Evolutionary conservation across 2,329 filamentous ascomycete genomes (phyloP).

Genomic region (Penicillium sp.): DNA sequence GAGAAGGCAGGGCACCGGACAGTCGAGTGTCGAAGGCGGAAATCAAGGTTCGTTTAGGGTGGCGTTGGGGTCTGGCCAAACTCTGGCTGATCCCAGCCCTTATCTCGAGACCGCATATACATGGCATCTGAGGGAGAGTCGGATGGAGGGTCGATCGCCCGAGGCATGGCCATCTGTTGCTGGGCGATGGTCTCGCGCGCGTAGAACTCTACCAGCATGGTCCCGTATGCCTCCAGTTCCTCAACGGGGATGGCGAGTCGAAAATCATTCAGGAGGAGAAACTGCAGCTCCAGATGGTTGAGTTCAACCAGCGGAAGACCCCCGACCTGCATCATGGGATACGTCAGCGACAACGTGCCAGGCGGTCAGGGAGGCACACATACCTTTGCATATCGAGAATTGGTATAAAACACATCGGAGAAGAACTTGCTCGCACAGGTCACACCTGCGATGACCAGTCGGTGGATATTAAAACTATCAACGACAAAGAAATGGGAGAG

Average conservation of each 20-base stretch:
- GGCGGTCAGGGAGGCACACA: conserved; percentile 26
- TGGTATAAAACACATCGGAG: conserved; percentile 97
- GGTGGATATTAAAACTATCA: conserved; percentile 98
- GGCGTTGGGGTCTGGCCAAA: conserved; percentile 37
- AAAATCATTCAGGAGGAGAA: conserved; percentile 93
- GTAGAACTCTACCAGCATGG: conserved; percentile 98
- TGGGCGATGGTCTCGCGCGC: conserved; percentile 80
- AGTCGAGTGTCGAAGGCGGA: neutral
- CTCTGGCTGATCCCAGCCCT: conserved; percentile 23
- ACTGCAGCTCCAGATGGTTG: conserved; percentile 94
- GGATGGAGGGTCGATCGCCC: conserved; percentile 16
- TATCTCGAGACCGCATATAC: conserved; percentile 35
- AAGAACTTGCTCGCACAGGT: conserved; percentile 99
- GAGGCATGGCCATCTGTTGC: conserved; percentile 40
- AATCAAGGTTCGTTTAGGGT: conserved; percentile 21
- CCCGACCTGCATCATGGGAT: conserved; percentile 66
- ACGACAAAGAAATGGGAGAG: conserved; percentile 82
- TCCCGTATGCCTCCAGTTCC: conserved; percentile 94
- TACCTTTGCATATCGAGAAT: conserved; percentile 98
- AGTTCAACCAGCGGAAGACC: conserved; percentile 87
- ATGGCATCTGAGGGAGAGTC: conserved; percentile 30
- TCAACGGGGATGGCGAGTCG: conserved; percentile 88
- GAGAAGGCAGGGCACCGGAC: conserved; percentile 1
- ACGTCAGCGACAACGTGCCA: neutral
- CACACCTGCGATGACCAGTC: conserved; percentile 91